A percentile compares a stretch with the other conserved stretches of the same genome.
Evolutionary conservation across 805 yeast species (phyloP).

Genomic region (Kuraishia molischiana): DNA sequence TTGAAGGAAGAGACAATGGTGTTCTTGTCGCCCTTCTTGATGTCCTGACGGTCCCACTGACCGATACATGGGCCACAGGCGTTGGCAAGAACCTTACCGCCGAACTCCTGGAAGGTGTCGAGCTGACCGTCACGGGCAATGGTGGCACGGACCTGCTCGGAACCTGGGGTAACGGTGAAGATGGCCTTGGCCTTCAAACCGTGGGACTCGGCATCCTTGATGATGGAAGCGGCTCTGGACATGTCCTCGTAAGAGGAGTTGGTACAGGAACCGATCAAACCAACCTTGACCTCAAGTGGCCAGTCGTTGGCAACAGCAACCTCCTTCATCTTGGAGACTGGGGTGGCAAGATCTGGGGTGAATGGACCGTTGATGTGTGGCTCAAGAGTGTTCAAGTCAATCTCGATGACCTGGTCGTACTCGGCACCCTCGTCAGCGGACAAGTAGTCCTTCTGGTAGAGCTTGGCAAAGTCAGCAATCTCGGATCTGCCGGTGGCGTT

Average conservation of each 20-base stretch:
- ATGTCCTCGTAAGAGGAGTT: constrained; percentile 97
- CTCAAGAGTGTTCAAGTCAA: constrained; percentile 81
- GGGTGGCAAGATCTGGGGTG: constrained; percentile 97
- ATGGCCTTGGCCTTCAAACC: constrained; percentile 90
- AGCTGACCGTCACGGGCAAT: constrained; percentile 94
- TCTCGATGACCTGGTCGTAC: constrained; percentile 88
- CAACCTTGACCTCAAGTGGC: constrained; percentile 91
- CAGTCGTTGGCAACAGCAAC: constrained; percentile 79
- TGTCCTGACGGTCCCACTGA: constrained; percentile 94
- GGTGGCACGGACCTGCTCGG: constrained; percentile 97
- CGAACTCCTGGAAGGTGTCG: constrained; percentile 79
- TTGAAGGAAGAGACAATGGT: constrained; percentile 95
- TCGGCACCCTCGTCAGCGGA: constrained; percentile 88
- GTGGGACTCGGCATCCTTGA: constrained; percentile 80
- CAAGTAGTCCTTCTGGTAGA: constrained; percentile 55
- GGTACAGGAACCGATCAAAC: constrained; percentile 97
- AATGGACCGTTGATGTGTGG: constrained; percentile 97
- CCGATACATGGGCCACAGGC: constrained; percentile 99
- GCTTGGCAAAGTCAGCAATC: constrained; percentile 72
- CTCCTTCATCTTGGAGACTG: constrained; percentile 78
- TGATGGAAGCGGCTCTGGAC: constrained; percentile 92
- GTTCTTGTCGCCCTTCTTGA: constrained; percentile 53
- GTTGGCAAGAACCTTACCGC: constrained; percentile 91
- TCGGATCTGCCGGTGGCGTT: constrained; percentile 78
- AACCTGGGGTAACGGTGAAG: constrained; percentile 94